Base-by-base conservation (phyloP, 1,284 basidiomycete species). In the Quambalaria eucalypti region DNA sequence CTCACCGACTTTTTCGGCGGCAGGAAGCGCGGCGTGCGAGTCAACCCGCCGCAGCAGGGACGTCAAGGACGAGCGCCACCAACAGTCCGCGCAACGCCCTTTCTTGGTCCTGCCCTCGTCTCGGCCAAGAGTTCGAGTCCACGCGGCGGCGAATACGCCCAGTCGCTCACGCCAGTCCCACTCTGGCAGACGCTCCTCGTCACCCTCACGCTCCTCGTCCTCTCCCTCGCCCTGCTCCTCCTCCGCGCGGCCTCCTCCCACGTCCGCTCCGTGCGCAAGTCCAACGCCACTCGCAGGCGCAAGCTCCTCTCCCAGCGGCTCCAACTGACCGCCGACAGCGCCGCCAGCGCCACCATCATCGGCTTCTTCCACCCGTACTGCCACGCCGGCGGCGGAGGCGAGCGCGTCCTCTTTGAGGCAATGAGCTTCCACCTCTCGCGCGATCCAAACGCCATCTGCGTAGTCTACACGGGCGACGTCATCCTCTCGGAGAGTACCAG, bases 331-430 rank as follows among this genome's bases (percentile, higher is more conserved):
- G 55, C 33, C 19, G 10, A 56, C 9, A 33, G 8, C n/a, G 7
- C 28, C 23, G 25, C 12, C 16, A 21, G 19, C 28, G 25, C 33
- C 40, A 61, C 59, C 36, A 55, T 74, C 31, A 42, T 74, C 19
- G 92, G 88, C 0, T 89, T 96, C 78, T 92, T 95, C 76, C 92
- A 96, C 77, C 92, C 92, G 0, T 96, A 91, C 77, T 95, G 90
- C 75, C 95, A 98, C 80, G 91, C 92, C 23, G 93, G 93, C 0
- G 93, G 93, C 10, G 95, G 95, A 12, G 95, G 95, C 0, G 93
- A 98, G 77, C 83, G 92, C 1, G 93, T 99, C 0, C 78, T 99
- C 0, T 99, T 91, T 90, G 86, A 88, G 1, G 92, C 91, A 0
- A 82, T 98, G 21, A 81, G 85, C 0, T 81, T 84, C 61, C 80